phyloP scores from a whole-genome alignment of 2,329 filamentous ascomycete genomes.

The Ophiostoma triangulosporum region DNA sequence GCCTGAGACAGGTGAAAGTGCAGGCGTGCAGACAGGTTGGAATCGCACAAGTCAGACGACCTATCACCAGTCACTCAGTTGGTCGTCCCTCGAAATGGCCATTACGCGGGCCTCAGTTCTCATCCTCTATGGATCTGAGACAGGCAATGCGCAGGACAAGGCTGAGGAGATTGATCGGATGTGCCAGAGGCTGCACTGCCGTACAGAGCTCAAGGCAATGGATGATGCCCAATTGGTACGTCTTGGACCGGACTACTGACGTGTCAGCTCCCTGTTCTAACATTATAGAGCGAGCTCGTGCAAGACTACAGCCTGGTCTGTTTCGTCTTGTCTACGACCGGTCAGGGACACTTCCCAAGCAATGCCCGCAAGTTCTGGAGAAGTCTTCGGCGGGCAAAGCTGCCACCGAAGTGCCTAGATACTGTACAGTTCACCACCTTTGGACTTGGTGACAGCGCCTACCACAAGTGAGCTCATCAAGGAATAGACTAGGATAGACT shows the following conservation, averaged over 20 bases:
- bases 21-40: neutral
- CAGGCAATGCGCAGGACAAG: conserved; percentile 83
- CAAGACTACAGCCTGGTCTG: conserved; percentile 45
- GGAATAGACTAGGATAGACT: conserved; percentile 9
- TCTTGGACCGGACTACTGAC: conserved; percentile 6
- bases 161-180: conserved; percentile 70
- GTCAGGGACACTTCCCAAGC: conserved; percentile 81
- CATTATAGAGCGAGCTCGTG: conserved; percentile 31
- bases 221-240: conserved; percentile 63
- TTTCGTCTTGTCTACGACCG: conserved; percentile 81
- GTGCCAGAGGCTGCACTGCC: conserved; percentile 66
- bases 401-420: conserved; percentile 56
- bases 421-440: conserved; percentile 69
- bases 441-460: conserved; percentile 88
- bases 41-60: no score
- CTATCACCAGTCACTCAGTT: no score
- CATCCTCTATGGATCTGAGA: conserved; percentile 87
- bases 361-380: conserved; percentile 80
- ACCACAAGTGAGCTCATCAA: conserved; percentile 51
- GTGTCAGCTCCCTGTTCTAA: neutral
- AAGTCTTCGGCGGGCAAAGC: conserved; percentile 62
- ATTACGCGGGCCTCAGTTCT: conserved; percentile 28
- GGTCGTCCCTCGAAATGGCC: neutral
- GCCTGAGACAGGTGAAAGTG: neutral
- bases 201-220: conserved; percentile 62